phyloP scores from a whole-genome alignment of 164 flowering plant genomes.

The Cinnamomum micranthum region DNA sequence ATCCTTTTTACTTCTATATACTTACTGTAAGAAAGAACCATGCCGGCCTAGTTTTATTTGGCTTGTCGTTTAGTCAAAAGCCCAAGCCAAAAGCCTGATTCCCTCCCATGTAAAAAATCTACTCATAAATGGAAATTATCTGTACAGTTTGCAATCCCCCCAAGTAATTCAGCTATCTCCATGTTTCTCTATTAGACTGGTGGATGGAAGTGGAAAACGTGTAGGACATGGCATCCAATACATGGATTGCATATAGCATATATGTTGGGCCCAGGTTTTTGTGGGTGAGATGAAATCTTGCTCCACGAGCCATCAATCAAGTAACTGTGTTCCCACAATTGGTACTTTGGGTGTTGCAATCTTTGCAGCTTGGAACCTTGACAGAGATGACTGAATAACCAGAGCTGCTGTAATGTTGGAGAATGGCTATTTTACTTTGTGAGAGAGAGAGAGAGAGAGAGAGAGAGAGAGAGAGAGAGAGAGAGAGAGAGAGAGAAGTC shows the following conservation, averaged over 20 bases:
- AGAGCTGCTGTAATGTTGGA: no score
- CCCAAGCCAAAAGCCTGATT: neutral
- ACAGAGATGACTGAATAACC: no score
- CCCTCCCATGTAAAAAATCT: neutral
- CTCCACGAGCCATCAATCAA: neutral
- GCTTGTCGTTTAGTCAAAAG: neutral
- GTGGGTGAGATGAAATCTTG: no score
- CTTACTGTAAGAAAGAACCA: neutral
- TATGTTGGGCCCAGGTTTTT: no score
- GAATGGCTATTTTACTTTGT: no score
- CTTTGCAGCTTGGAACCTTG: no score
- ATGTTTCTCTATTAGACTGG: neutral
- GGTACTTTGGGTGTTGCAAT: no score
- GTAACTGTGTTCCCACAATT: neutral
- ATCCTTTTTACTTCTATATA: no score
- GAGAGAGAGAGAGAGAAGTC: no score
- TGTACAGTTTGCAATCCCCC: neutral
- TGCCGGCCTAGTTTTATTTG: conserved; percentile 1
- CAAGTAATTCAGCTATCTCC: neutral
- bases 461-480: no score
- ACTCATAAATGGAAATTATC: neutral
- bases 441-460: no score
- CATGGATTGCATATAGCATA: no score
- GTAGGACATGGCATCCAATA: neutral
- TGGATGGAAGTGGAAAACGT: neutral